phyloP scores from a whole-genome alignment of 345 rosid species.

The Salix koriyanagi region DNA sequence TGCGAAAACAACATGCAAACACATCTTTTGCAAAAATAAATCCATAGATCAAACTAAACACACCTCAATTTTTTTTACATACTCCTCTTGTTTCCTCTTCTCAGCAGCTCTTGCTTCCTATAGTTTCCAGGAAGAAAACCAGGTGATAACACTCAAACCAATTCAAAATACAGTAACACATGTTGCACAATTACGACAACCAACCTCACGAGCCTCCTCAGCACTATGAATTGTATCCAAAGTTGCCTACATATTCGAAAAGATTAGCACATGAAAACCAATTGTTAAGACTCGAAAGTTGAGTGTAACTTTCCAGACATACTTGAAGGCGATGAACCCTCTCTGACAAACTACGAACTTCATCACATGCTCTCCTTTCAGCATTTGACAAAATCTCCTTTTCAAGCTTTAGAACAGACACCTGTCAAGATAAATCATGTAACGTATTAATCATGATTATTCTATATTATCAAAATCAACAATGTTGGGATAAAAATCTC shows the following conservation, averaged over 20 bases:
- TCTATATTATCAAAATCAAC: slow-evolving; percentile 1
- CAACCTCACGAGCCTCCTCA: slow-evolving; percentile 88
- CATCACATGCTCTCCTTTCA: slow-evolving; percentile 83
- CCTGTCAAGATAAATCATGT: slow-evolving; percentile 36
- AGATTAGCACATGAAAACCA: slow-evolving; percentile 24
- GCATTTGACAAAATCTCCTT: slow-evolving; percentile 78
- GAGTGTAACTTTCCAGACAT: slow-evolving; percentile 5
- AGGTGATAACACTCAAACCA: not conserved
- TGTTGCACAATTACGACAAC: not conserved
- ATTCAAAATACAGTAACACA: not conserved
- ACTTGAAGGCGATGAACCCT: slow-evolving; percentile 86
- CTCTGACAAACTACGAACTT: slow-evolving; percentile 77
- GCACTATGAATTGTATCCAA: slow-evolving; percentile 82
- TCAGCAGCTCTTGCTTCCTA: slow-evolving; percentile 83
- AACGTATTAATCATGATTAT: slow-evolving; percentile 11
- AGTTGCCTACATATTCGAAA: slow-evolving; percentile 51
- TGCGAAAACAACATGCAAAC: not conserved
- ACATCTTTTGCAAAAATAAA: not conserved
- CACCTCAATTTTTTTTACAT: slow-evolving; percentile 72
- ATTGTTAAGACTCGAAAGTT: not conserved
- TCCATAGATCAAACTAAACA: slow-evolving; percentile 10
- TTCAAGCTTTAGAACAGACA: slow-evolving; percentile 66
- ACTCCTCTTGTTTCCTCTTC: slow-evolving; percentile 75
- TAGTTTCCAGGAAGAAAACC: slow-evolving; percentile 2
- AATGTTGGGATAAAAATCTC: not conserved